A percentile compares a stretch with the other conserved stretches of the same genome.
These are phyloP conservation scores for Babesia sp. DNA, from an alignment of 169 alveolate species.

Conservation along the genomic window DNA sequence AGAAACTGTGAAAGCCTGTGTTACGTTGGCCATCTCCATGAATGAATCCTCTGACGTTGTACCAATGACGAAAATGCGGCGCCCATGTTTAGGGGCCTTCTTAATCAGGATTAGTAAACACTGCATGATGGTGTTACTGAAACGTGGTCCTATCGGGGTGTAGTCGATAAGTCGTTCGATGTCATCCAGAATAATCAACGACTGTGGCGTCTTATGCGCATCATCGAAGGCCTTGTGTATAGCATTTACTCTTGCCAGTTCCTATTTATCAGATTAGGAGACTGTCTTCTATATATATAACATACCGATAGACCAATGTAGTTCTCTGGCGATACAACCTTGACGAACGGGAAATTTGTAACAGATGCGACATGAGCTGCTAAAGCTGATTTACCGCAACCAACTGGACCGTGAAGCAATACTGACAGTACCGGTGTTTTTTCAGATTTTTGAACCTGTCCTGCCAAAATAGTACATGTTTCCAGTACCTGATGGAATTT, in stretches of 20 bases:
- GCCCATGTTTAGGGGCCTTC: slow-evolving; percentile 93
- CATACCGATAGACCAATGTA: slow-evolving; percentile 92
- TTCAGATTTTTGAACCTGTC: slow-evolving; percentile 80
- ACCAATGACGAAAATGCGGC: slow-evolving; percentile 92
- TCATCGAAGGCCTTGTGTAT: slow-evolving; percentile 95
- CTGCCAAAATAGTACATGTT: slow-evolving; percentile 77
- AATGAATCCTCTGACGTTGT: slow-evolving; percentile 92
- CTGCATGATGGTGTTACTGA: slow-evolving; percentile 93
- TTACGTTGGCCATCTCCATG: slow-evolving; percentile 72
- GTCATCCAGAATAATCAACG: slow-evolving; percentile 93
- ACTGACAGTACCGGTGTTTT: slow-evolving; percentile 90
- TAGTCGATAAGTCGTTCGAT: slow-evolving; percentile 96
- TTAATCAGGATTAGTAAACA: slow-evolving; percentile 92
- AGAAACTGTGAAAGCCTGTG: slow-evolving; percentile 60
- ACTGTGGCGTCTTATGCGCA: slow-evolving; percentile 96
- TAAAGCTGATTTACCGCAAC: slow-evolving; percentile 97
- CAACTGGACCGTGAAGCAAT: slow-evolving; percentile 92
- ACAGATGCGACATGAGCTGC: slow-evolving; percentile 95
- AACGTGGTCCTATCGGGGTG: slow-evolving; percentile 97
- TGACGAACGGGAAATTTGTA: slow-evolving; percentile 94
- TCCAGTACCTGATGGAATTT: slow-evolving; percentile 82
- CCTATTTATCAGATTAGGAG: slow-evolving; percentile 11
- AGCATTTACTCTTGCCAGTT: slow-evolving; percentile 78
- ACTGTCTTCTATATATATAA: slow-evolving; percentile 35
- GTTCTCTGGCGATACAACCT: slow-evolving; percentile 94